phyloP scores from a whole-genome alignment of 2,329 filamentous ascomycete species.

The Gliomastix tumulicola region DNA sequence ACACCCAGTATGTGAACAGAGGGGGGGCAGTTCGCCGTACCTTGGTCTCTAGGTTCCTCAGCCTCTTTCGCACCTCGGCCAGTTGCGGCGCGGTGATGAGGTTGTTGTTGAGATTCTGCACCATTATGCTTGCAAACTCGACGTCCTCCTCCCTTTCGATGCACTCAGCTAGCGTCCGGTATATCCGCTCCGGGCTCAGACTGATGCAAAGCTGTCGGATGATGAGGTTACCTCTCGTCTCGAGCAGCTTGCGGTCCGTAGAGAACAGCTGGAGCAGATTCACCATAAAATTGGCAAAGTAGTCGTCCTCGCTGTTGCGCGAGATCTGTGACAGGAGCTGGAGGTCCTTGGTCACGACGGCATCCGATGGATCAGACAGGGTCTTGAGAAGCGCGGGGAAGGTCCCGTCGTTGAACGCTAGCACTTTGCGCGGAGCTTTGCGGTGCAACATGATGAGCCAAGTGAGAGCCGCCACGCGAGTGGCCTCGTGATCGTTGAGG shows the following conservation, averaged over 20 bases:
- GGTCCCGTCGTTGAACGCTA: conserved; percentile 94
- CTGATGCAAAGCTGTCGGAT: conserved; percentile 92
- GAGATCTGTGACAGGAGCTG: conserved; percentile 95
- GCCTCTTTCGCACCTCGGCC: conserved; percentile 78
- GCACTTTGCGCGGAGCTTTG: conserved; percentile 86
- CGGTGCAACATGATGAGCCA: conserved; percentile 98
- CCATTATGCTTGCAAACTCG: conserved; percentile 99
- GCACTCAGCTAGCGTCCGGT: conserved; percentile 90
- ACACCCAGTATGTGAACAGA: not conserved
- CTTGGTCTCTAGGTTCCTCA: conserved; percentile 85
- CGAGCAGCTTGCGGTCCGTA: conserved; percentile 83
- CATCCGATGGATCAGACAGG: conserved; percentile 88
- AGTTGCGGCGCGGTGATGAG: conserved; percentile 95
- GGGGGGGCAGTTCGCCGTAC: conserved; percentile 30
- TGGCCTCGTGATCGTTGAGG: conserved; percentile 93
- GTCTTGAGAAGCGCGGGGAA: conserved; percentile 96
- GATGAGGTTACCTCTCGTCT: conserved; percentile 91
- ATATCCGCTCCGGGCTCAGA: conserved; percentile 89
- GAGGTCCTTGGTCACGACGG: conserved; percentile 90
- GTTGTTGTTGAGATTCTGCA: conserved; percentile 98
- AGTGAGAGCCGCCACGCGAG: conserved; percentile 83
- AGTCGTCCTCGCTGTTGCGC: conserved; percentile 91
- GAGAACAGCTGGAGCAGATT: conserved; percentile 92
- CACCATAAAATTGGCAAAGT: conserved; percentile 98
- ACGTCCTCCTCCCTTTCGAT: conserved; percentile 97